Conservation (phyloP, 2,329 filamentous ascomycete genomes). For the Fusarium avenaceum region DNA sequence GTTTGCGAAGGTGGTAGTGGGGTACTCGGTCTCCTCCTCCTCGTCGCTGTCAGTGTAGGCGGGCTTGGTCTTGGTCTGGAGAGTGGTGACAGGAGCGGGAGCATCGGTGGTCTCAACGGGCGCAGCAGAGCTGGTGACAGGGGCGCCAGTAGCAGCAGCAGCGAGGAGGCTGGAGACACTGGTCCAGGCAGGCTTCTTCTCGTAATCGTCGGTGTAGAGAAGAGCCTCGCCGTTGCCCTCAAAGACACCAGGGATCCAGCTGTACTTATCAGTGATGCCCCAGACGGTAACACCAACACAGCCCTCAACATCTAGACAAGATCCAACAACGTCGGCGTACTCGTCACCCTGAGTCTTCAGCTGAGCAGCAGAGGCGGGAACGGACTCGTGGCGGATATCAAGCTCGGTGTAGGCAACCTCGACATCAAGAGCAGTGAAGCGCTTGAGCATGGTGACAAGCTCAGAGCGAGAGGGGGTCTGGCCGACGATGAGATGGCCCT, state of each 20-base stretch:
- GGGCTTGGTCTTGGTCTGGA: constrained; percentile 28
- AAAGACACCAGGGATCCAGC: constrained; percentile 57
- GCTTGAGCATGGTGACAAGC: constrained; percentile 61
- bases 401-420: constrained; percentile 74
- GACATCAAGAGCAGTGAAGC: constrained; percentile 65
- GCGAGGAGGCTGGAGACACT: constrained; percentile 55
- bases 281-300: constrained; percentile 62
- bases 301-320: constrained; percentile 54
- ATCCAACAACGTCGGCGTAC: constrained; percentile 58
- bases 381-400: constrained; percentile 65
- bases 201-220: constrained; percentile 55
- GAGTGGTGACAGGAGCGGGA: constrained; percentile 18
- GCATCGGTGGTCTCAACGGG: constrained; percentile 21
- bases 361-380: constrained; percentile 60
- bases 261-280: constrained; percentile 59
- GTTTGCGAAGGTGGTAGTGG: constrained; percentile 31
- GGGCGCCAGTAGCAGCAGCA: constrained; percentile 42
- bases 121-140: constrained; percentile 8
- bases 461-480: constrained; percentile 61
- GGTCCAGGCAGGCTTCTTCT: constrained; percentile 58
- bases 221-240: constrained; percentile 58
- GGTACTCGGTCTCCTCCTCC: constrained; percentile 17
- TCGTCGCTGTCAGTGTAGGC: constrained; percentile 16
- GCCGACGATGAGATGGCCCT: constrained; percentile 71
- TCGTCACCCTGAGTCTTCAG: constrained; percentile 62